Evolutionary conservation across 176 grass and related monocot species (phyloP), one percentile per base, ranked within the genome.

Genomic region (Musa troglodytarum): DNA sequence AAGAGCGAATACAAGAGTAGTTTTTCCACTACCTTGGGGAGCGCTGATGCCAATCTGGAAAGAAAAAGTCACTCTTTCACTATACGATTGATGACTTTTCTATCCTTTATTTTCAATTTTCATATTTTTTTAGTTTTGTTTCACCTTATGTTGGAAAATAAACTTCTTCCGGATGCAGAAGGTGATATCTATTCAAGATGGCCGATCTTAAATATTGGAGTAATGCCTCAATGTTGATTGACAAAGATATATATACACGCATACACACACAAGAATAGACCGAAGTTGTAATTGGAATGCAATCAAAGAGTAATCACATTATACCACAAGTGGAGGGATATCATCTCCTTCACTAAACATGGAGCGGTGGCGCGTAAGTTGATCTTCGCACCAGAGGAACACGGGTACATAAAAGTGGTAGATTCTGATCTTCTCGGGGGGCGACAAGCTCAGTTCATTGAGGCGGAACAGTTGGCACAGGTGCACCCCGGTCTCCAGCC

Each of bases 1-100:
- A 80, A 99, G 95, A n/a, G 90, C 88, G 12, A 83, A 94, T 84
- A 94, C 90, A 79, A 99, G 95, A 71, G 90, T 99, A 62, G 95
- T 99, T 78, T 99, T 99, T 66, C 95, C 90, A 64, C 95, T 92
- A 54, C 95, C 95, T 88, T 99, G 95, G 53, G 95, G 95, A 84
- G 95, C 88, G 64, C 95, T 99, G 70, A 94, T 81, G 13, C 95
- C 90, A 69, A 99, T 99, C 95, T 99, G 84, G 72, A 80, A 55
- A 63, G 71, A 73, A 75, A 87, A 87, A n/a, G 63, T n/a, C 75
- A 22, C 49, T 17, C 68, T 65, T 72, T 71, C 52, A 83, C 26
- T 22, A 65, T 61, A 83, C 24, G 1, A 22, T 23, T 65, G 81
- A 62, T 21, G 26, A 76, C 77, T 34, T 74, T 54, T 25, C 63